These are phyloP conservation scores for Talaromyces wortmannii DNA, from an alignment of 495 filamentous ascomycete genomes.

Conservation along the genomic window DNA sequence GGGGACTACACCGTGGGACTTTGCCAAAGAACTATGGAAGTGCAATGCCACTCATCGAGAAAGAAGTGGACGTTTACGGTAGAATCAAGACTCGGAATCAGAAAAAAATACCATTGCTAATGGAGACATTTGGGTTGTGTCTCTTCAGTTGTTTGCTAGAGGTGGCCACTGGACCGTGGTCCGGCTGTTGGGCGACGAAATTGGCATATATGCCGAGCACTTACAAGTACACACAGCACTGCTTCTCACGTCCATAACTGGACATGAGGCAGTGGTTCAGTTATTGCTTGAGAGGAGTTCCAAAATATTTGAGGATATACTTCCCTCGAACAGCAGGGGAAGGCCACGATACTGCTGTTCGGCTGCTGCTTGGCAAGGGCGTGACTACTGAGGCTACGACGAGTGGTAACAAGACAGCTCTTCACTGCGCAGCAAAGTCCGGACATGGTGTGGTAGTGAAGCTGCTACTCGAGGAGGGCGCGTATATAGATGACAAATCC, in stretches of 20 bases:
- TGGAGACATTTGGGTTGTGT: no score
- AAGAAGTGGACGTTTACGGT: no score
- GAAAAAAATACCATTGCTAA: no score
- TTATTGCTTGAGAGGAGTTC: neutral
- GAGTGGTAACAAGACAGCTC: conserved; percentile 9
- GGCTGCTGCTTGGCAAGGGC: conserved; percentile 16
- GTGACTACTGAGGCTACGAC: conserved; percentile 10
- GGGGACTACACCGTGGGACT: conserved; percentile 16
- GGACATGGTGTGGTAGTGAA: conserved; percentile 13
- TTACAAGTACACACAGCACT: no score
- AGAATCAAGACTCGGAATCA: no score
- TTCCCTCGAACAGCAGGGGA: conserved; percentile 8
- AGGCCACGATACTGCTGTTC: conserved; percentile 25
- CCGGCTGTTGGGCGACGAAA: no score
- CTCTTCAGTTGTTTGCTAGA: no score
- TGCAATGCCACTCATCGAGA: no score
- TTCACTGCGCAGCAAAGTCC: conserved; percentile 11
- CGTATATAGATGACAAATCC: conserved; percentile 11
- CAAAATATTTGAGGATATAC: neutral
- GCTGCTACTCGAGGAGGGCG: conserved; percentile 7
- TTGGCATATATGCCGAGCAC: no score
- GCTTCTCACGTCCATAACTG: no score
- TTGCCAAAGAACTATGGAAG: conserved; percentile 9
- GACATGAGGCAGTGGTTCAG: no score
- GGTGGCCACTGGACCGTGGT: no score